Evolutionary conservation across 2,329 filamentous ascomycete genomes (phyloP).

Genomic region (Cryphonectria japonica): DNA sequence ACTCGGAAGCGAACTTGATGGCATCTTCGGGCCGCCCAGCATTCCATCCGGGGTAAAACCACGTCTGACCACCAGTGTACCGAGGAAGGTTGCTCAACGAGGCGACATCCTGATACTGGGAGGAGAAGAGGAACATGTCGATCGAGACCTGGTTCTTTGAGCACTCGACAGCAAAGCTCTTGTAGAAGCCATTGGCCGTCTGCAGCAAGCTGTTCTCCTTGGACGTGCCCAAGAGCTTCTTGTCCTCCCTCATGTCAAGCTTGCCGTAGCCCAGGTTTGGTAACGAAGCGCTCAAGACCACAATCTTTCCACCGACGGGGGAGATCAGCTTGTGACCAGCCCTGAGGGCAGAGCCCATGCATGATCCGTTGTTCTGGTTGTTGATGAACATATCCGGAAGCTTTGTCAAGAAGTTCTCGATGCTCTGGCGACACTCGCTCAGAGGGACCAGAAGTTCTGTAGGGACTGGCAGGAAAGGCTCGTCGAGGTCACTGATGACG

Average conservation of each 20-base stretch:
- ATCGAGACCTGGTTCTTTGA: constrained; percentile 99
- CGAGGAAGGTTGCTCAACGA: constrained; percentile 93
- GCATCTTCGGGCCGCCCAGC: constrained; percentile 92
- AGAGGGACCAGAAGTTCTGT: constrained; percentile 89
- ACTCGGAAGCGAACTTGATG: constrained; percentile 96
- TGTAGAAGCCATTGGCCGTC: constrained; percentile 96
- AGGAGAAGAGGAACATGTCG: constrained; percentile 97
- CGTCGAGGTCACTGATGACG: constrained; percentile 91
- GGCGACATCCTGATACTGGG: constrained; percentile 95
- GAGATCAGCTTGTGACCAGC: constrained; percentile 96
- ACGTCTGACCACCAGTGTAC: constrained; percentile 96
- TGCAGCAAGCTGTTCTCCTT: constrained; percentile 89
- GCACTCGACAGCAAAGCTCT: constrained; percentile 97
- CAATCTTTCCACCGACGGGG: constrained; percentile 91
- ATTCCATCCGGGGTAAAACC: constrained; percentile 98
- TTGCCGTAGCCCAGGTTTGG: constrained; percentile 90
- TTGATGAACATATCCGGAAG: constrained; percentile 96
- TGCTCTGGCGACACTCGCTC: constrained; percentile 84
- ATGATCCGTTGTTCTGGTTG: constrained; percentile 86
- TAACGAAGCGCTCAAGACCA: constrained; percentile 85
- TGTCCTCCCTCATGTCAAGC: constrained; percentile 92
- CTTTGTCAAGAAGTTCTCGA: constrained; percentile 88
- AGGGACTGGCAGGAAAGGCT: constrained; percentile 94
- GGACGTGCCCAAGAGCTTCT: constrained; percentile 90
- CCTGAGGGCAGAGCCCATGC: constrained; percentile 90